Conservation (phyloP, 2,329 filamentous ascomycete species). For the Phialophora chinensis region DNA sequence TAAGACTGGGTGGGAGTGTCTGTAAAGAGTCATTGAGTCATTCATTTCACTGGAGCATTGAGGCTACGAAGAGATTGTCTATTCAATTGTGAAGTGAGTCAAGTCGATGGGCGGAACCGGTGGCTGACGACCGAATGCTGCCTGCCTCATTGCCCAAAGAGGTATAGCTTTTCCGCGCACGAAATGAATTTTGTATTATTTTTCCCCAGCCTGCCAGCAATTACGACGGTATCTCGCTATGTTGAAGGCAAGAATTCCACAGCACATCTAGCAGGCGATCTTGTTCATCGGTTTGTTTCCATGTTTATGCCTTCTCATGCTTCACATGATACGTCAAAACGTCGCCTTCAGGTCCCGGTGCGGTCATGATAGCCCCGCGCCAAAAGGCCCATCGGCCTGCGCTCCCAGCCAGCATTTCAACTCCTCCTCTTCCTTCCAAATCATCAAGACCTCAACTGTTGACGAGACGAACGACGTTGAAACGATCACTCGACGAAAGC, state of each 20-base stretch:
- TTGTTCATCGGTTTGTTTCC: neutral
- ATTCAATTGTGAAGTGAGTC: constrained; percentile 4
- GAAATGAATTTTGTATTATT: constrained; percentile 29
- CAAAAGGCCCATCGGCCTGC: constrained; percentile 31
- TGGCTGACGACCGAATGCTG: constrained; percentile 3
- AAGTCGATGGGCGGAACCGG: neutral
- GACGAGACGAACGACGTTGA: constrained; percentile 35
- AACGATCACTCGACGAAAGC: constrained; percentile 39
- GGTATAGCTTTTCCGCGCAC: constrained; percentile 32
- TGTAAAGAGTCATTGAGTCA: neutral
- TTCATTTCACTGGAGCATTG: neutral
- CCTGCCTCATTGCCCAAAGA: constrained; percentile 10
- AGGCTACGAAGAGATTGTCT: neutral
- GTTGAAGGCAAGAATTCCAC: neutral
- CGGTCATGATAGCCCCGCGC: constrained; percentile 37
- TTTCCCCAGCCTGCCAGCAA: constrained; percentile 10
- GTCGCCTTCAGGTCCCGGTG: constrained; percentile 1
- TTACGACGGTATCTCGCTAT: neutral
- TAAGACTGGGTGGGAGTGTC: constrained; percentile 5
- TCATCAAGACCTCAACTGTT: constrained; percentile 25
- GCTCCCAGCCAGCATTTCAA: constrained; percentile 29
- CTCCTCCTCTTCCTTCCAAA: constrained; percentile 27
- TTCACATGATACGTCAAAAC: constrained; percentile 21
- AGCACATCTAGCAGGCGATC: constrained; percentile 1
- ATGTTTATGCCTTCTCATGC: neutral